phyloP scores from a whole-genome alignment of 1,284 basidiomycete genomes.

The Erythrobasidium hasegawianum region DNA sequence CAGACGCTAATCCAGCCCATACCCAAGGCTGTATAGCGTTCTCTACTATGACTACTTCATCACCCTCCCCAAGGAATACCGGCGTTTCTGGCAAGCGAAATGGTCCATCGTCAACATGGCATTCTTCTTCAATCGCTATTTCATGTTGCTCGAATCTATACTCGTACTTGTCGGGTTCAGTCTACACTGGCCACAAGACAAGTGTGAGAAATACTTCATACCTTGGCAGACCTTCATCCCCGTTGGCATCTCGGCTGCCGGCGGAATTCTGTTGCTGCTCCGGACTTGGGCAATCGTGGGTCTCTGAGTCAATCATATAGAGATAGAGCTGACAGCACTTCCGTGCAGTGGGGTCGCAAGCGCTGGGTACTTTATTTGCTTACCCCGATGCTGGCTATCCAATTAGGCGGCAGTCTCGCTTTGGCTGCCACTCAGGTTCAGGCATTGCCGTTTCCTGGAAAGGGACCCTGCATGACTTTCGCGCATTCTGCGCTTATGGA shows the following conservation, averaged over 20 bases:
- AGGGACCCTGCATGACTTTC: constrained; percentile 15
- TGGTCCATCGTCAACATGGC: not conserved
- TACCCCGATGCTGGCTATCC: not conserved
- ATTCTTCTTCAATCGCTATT: constrained; percentile 24
- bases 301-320: too few species aligned
- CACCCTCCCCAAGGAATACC: constrained; percentile 22
- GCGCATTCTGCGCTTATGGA: constrained; percentile 14
- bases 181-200: constrained; percentile 4
- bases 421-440: constrained; percentile 8
- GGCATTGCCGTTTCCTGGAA: constrained; percentile 5
- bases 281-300: constrained; percentile 18
- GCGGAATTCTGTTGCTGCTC: constrained; percentile 1
- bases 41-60: constrained; percentile 18
- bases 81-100: constrained; percentile 15
- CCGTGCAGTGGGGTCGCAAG: constrained; percentile 8
- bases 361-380: constrained; percentile 13
- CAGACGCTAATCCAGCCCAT: too few species aligned
- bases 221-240: constrained; percentile 22
- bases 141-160: constrained; percentile 16
- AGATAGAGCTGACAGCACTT: too few species aligned
- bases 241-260: constrained; percentile 11
- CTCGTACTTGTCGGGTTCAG: constrained; percentile 17
- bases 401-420: not conserved
- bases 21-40: constrained; percentile 19
- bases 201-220: constrained; percentile 11